Base-by-base conservation (phyloP, 2,329 filamentous ascomycete species). In the Rutstroemia sp. region DNA sequence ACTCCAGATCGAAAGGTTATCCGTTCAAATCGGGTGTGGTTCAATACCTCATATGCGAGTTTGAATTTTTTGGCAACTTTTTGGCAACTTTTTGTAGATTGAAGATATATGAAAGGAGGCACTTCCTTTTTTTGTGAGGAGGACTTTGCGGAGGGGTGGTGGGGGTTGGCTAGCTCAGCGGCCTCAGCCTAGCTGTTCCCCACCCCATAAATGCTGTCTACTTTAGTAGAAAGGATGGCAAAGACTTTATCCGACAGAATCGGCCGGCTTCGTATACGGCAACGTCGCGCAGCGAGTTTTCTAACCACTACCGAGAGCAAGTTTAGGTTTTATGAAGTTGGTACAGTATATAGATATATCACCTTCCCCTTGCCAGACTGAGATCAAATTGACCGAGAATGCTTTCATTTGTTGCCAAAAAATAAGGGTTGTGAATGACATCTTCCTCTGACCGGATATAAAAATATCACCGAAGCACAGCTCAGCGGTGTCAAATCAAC, bases 1-100 rank as follows among this genome's bases (percentile, higher is more conserved):
- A 63, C 60, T 67, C 65, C 65, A 67, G 65, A 67, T 59, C 64
- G 62, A 65, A 67, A 67, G 65, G 65, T 67, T 67, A 60, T 65
- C 65, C 59, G 64, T 66, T 66, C 65, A 66, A 67, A 67, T 67
- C 64, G 57, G 65, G 63, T 60, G 56, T 56, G 62, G 60, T 62
- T 66, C 62, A 64, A 60, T 47, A 61, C 59, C 59, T 57, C 58
- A 25, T 10, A 14, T 34, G 46, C 17, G 39, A 10, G 14, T 27
- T 46, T 39, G n/a, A 23, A 1, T 36, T n/a, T 54, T 57, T 58
- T 52, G 36, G 12, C 14, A 17, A 42, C 19, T n/a, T 54, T 57
- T 58, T 52, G 36, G 12, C 14, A 17, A 42, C 19, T 19, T 42
- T 42, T 42, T n/a, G 16, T n/a, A 42, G 16, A 6, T 5, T 42